Base-by-base conservation (phyloP, 202 grass and related monocot genomes). In the Carex arenaria region DNA sequence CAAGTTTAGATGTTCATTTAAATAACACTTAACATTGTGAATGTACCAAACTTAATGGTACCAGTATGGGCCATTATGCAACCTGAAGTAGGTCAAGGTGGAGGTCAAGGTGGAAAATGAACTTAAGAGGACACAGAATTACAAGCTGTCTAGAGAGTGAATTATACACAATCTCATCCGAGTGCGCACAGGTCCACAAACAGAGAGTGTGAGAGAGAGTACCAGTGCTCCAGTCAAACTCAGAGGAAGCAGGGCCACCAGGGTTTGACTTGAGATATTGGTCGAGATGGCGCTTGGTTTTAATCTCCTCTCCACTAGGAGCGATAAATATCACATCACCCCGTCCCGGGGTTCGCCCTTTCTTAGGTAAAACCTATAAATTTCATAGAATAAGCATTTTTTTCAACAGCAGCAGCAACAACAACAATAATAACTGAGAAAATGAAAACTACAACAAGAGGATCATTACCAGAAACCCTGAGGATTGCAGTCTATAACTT, bases 221-320 rank as follows among this genome's bases (percentile, higher is more conserved):
- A 98, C 96, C 96, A 78, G 93, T 96, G 88, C 88, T 85, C 96
- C 96, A 99, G 81, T 96, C 96, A 17, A 99, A 99, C 73, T 99
- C 91, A 8, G 91, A 92, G 72, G 89, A 82, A 65, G 91, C 61
- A 81, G 89, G 89, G 45, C 90, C 89, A 53, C 88, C 91, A 85
- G 91, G 86, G 68, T 99, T 85, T 17, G 89, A 86, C 82, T 95
- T 95, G 12, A 99, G 79, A 47, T 99, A 99, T 57, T 92, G 91
- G 83, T 73, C 82, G 38, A 99, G 83, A 67, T 96, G 96, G 57
- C 87, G 91, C 85, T 93, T 99, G 43, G 88, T 95, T 78, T 88
- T 99, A 67, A 99, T 92, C 81, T 99, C 96, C 75, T 94, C 96
- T 26, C 96, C 93, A 79, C 87, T 92, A 65, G 96, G 93, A 20